Base-by-base conservation (phyloP, 306 rosid genomes). In the Mucuna pruriens region DNA sequence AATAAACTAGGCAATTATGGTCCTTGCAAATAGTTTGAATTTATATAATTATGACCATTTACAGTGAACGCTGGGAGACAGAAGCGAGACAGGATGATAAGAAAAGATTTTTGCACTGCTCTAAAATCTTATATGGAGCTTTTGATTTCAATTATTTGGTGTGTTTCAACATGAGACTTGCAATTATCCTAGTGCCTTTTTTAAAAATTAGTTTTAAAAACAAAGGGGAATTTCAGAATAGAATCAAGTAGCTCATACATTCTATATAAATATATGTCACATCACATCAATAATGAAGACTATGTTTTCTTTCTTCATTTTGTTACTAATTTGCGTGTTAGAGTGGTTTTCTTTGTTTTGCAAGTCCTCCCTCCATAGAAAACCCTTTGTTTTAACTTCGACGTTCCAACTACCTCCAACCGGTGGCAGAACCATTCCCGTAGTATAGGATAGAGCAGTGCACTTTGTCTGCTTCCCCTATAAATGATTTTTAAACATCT, bases 1-100 rank as follows among this genome's bases (percentile, higher is more conserved):
- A 63, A 63, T n/a, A 7, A 63, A 63, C 25, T 65, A 36, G 48
- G 49, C 71, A 36, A 34, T 36, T 65, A 65, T 65, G n/a, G 29
- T 64, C 26, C 15, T 36, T 65, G 48, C 15, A 65, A 60, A n/a
- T 17, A 34, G 26, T 8, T 17, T n/a, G 71, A 10, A 17, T 9
- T 36, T 4, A 13, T 17, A n/a, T 8, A 62, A 34, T 36, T 36
- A 17, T 17, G 71, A 65, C 29, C n/a, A 65, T 38, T 65, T 64
- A 8, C 70, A 34, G 1, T 34, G 25, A 33, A 64, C 46, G n/a
- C 15, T 16, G 25, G 45, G 45, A 8, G 46, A 61, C 23, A 62
- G 23, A 62, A 62, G 44, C 44, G 2, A 62, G 44, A 33, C 69
- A 33, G 45, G 42, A 16, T 33, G 23, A 31, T 13, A 63, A 63